Base-by-base conservation (phyloP, 495 filamentous ascomycete genomes). In the Penicillium dipodomyicola region DNA sequence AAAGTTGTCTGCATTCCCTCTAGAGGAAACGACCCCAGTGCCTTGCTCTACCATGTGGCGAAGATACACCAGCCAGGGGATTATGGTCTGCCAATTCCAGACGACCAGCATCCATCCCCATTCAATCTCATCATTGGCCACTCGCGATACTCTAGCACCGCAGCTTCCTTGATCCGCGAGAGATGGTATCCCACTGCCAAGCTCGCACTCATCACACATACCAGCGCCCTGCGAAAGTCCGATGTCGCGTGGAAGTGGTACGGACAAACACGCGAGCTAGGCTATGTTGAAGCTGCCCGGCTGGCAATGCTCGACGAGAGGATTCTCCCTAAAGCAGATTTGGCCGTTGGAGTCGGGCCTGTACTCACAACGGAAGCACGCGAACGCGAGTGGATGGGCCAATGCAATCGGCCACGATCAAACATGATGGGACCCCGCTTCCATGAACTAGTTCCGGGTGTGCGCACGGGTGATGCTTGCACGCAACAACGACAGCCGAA, bases 151-250 rank as follows among this genome's bases (percentile, higher is more conserved):
- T 46, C 43, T 3, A 46, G 43, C 43, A 27, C 43, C 7, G 43
- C 43, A 29, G 43, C 43, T 14, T 46, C 43, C 5, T 46, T 46
- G 8, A 46, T 46, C 14, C 43, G 43, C 15, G 43, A 46, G 43
- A 46, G 43, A 46, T 46, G 43, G 43, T 46, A 46, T 46, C 43
- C 43, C 5, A 46, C 43, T 29, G 43, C 43, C 23, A 46, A 46
- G 8, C 43, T 46, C 14, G 43, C 43, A 7, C 23, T 46, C 22
- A 46, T 46, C 43, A 46, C 43, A n/a, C 43, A 46, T n/a, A 46
- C 23, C 10, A 46, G 43, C 10, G 43, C 43, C 23, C 15, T 46
- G 23, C 23, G 43, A 5, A 46, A 46, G 20, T 27, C 22, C 0
- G 43, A 46, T 8, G 15, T 46, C 3, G 43, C 43, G 7, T 46